Conservation (phyloP, 208 protist species). For the Leishmania tropica region DNA sequence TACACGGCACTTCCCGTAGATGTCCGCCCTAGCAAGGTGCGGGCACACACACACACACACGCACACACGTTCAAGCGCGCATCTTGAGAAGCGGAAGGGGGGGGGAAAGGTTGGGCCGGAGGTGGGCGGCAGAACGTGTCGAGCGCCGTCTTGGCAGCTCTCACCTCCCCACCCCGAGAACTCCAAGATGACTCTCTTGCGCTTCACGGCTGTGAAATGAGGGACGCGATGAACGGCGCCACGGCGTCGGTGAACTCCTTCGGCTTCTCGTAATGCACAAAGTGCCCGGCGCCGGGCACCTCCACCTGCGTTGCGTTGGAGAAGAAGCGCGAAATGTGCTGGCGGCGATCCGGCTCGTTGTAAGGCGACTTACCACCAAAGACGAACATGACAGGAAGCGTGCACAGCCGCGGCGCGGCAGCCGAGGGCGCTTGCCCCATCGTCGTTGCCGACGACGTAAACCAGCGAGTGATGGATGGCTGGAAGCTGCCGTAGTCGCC, state of each 20-base stretch:
- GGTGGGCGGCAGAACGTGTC: not conserved
- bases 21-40: not conserved
- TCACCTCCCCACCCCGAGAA: not conserved
- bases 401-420: slow-evolving; percentile 32
- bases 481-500: slow-evolving; percentile 50
- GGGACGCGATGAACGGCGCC: slow-evolving; percentile 62
- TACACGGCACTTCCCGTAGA: not conserved
- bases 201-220: not conserved
- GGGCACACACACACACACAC: not conserved
- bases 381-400: slow-evolving; percentile 82
- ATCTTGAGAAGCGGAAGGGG: slow-evolving; percentile 1
- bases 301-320: slow-evolving; percentile 62
- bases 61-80: not conserved
- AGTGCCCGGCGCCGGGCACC: slow-evolving; percentile 73
- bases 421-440: not conserved
- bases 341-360: slow-evolving; percentile 49
- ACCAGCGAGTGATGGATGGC: slow-evolving; percentile 63
- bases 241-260: slow-evolving; percentile 67
- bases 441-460: slow-evolving; percentile 4
- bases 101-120: not conserved
- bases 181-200: not conserved
- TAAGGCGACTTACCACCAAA: slow-evolving; percentile 84
- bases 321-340: slow-evolving; percentile 59
- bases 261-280: slow-evolving; percentile 88
- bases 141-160: not conserved